Percentiles rank a stretch among this genome's conserved stretches.
Conservation (phyloP, 2,329 filamentous ascomycete species). For the Neopestalotiopsis sp. region DNA sequence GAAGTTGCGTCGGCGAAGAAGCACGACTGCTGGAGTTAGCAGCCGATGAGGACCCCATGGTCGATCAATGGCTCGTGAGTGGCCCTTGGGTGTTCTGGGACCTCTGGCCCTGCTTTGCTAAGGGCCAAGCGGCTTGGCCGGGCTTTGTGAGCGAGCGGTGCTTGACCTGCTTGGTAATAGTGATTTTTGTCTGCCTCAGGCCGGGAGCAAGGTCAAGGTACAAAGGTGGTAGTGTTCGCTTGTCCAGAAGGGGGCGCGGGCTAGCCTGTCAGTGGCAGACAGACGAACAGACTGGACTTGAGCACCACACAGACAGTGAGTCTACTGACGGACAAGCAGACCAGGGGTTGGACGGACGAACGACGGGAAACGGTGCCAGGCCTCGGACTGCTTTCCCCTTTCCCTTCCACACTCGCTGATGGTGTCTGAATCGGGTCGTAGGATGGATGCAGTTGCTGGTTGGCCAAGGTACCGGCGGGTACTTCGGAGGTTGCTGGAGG, state of each 20-base stretch:
- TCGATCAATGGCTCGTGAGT: conserved; percentile 21
- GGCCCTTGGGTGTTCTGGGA: conserved; percentile 3
- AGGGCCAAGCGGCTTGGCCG: conserved; percentile 4
- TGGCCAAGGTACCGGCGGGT: conserved; percentile 14
- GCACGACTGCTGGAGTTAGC: conserved; percentile 18
- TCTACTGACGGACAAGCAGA: background rate
- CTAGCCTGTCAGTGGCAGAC: conserved; percentile 7
- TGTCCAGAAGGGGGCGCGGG: conserved; percentile 4
- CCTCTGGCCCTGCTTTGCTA: conserved; percentile 12
- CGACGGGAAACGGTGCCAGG: conserved; percentile 6
- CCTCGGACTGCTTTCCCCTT: conserved; percentile 13
- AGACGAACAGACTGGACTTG: background rate
- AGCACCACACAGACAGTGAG: background rate
- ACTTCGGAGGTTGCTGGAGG: conserved; percentile 17
- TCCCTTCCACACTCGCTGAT: conserved; percentile 1
- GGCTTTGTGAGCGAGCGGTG: conserved; percentile 12
- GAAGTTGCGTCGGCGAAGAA: conserved; percentile 21
- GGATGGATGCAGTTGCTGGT: background rate
- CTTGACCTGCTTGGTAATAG: conserved; percentile 17
- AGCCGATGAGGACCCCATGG: conserved; percentile 23
- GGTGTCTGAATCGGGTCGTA: conserved; percentile 1
- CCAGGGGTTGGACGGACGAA: background rate
- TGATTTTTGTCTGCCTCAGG: conserved; percentile 16
- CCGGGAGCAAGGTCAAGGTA: conserved; percentile 9
- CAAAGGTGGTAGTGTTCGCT: background rate